These are phyloP conservation scores for Pichia sp. DNA, from an alignment of 1,139 yeast species.

Conservation along the genomic window DNA sequence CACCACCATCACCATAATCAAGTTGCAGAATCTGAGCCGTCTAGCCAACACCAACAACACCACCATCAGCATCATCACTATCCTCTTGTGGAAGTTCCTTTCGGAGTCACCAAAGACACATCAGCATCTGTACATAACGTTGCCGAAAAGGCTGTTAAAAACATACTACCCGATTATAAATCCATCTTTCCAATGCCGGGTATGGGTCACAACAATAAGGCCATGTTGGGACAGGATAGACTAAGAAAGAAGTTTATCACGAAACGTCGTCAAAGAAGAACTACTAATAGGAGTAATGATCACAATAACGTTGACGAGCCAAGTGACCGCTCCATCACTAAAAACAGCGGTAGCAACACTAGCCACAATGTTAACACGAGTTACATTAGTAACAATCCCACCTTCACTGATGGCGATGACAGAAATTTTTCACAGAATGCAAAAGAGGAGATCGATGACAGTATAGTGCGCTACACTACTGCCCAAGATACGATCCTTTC, in stretches of 20 bases:
- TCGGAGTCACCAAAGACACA: background rate
- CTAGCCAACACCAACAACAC: background rate
- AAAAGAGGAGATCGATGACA: background rate
- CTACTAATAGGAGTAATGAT: background rate
- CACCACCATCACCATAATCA: constrained; percentile 8
- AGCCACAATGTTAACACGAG: background rate
- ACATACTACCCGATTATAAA: constrained; percentile 16
- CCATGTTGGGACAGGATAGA: constrained; percentile 13
- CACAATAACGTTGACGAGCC: background rate
- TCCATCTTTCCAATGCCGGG: constrained; percentile 26
- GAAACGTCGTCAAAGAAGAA: constrained; percentile 17
- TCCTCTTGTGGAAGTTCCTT: background rate
- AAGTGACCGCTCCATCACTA: background rate
- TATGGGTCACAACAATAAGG: constrained; percentile 18
- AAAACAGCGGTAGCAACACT: background rate
- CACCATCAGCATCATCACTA: background rate
- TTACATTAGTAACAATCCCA: no score
- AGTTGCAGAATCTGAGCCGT: background rate
- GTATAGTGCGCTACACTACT: background rate
- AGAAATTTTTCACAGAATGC: background rate
- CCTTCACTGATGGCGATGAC: no score
- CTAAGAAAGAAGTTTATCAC: constrained; percentile 16
- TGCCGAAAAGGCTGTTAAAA: constrained; percentile 1
- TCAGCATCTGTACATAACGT: background rate
- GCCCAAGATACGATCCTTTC: background rate